Evolutionary conservation across 306 rosid species (phyloP), one percentile per base, ranked within the genome.

Genomic region (Erythrophleum fordii): DNA sequence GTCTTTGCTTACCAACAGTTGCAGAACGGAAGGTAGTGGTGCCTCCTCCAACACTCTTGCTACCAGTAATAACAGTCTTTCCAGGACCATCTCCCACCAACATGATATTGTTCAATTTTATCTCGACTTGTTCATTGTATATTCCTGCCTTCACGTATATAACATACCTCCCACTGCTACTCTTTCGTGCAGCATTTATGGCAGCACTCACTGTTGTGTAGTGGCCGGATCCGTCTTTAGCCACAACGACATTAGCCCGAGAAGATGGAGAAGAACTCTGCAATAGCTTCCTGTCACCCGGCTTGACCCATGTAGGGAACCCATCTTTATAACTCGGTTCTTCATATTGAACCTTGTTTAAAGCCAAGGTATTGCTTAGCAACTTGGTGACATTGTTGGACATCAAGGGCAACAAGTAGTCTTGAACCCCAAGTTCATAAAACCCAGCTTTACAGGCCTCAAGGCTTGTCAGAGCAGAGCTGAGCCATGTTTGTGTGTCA

Each of bases 1-100:
- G n/a, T n/a, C n/a, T 71, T 49, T 4, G 2, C 87, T 86, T 86
- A 90, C 94, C 92, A 2, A 90, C 90, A 1, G 94, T 88, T 5
- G 94, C 92, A 23, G 94, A 90, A 10, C 75, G 69, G 78, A 86
- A 90, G 16, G 94, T 90, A 9, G 92, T 90, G 72, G 88, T 68
- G 12, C 92, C 94, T 18, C 94, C 94, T 42, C 90, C 92, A 49
- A 90, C 94, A 55, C 94, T 90, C 73, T 64, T 83, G 80, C 94
- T 90, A 35, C 92, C 94, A 0, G 94, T 90, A 23, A 90, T 69
- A 3, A 90, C 75, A 28, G 94, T 90, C 75, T 76, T 84, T 26
- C 94, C 94, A 4, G 81, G 85, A 4, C 94, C 92, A 70, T 88
- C 94, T 39, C 94, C 94, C 14, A 85, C 17, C 83, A 90, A 73